phyloP scores from a whole-genome alignment of 148 eudicot genomes.

The Cornus controversa region DNA sequence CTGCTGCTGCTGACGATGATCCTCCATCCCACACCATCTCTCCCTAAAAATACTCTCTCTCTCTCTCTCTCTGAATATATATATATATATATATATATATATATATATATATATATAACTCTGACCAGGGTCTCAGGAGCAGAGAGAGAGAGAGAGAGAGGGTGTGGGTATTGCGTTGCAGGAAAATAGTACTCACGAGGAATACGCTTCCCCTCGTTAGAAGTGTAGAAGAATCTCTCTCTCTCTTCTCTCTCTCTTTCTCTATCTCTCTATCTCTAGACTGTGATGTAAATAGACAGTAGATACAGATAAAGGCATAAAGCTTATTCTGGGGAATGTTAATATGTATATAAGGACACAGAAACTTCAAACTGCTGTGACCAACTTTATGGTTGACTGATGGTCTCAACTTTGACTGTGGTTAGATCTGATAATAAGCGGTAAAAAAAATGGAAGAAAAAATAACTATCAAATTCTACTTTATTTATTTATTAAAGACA shows the following conservation, averaged over 20 bases:
- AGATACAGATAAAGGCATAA: not conserved
- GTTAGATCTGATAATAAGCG: not conserved
- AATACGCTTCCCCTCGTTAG: slow-evolving; percentile 20
- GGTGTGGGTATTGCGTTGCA: slow-evolving; percentile 14
- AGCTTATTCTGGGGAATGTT: not conserved
- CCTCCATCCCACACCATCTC: slow-evolving; percentile 40
- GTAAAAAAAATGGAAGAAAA: too few species aligned
- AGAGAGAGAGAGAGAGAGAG: not conserved
- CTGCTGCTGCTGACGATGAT: slow-evolving; percentile 25
- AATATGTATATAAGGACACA: not conserved
- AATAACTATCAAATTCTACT: too few species aligned
- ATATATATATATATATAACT: not conserved
- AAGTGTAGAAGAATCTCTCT: slow-evolving; percentile 23
- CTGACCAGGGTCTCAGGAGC: not conserved
- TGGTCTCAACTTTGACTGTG: too few species aligned
- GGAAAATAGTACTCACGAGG: slow-evolving; percentile 27
- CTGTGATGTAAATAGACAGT: slow-evolving; percentile 1
- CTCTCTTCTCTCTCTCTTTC: not conserved
- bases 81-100: slow-evolving; percentile 8
- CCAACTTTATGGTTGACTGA: too few species aligned
- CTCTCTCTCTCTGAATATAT: not conserved
- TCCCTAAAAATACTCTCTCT: slow-evolving; percentile 4
- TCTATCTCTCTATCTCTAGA: slow-evolving; percentile 8
- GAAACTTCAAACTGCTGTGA: not conserved
- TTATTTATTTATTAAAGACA: too few species aligned